Conservation (phyloP, 345 rosid species). For the Populus deltoides region DNA sequence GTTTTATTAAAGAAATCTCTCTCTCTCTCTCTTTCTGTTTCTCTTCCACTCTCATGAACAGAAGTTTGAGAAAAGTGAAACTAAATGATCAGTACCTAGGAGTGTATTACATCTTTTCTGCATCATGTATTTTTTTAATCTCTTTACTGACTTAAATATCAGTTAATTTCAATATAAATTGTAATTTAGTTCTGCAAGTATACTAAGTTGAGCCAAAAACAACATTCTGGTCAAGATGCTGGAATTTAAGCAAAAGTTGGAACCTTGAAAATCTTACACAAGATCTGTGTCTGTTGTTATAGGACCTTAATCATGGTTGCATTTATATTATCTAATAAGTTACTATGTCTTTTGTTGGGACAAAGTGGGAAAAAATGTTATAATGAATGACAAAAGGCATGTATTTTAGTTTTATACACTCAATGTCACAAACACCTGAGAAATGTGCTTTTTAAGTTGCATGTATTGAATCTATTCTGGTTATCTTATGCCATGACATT, state of each 20-base stretch:
- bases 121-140: neutral
- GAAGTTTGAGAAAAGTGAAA: neutral
- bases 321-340: neutral
- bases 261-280: neutral
- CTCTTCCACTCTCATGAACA: neutral
- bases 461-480: neutral
- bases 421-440: neutral
- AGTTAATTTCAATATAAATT: neutral
- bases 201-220: neutral
- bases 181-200: neutral
- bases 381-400: neutral
- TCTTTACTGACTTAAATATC: neutral
- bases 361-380: neutral
- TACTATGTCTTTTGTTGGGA: neutral
- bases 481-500: constrained; percentile 8
- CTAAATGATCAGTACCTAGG: neutral
- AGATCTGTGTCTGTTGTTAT: neutral
- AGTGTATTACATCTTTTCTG: neutral
- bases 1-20: neutral
- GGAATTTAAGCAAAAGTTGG: neutral
- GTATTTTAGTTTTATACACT: neutral
- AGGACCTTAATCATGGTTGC: neutral
- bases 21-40: neutral
- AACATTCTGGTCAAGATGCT: neutral
- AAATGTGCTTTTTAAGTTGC: neutral